phyloP scores from a whole-genome alignment of 257 asterid species.

The Primulina tabacum region DNA sequence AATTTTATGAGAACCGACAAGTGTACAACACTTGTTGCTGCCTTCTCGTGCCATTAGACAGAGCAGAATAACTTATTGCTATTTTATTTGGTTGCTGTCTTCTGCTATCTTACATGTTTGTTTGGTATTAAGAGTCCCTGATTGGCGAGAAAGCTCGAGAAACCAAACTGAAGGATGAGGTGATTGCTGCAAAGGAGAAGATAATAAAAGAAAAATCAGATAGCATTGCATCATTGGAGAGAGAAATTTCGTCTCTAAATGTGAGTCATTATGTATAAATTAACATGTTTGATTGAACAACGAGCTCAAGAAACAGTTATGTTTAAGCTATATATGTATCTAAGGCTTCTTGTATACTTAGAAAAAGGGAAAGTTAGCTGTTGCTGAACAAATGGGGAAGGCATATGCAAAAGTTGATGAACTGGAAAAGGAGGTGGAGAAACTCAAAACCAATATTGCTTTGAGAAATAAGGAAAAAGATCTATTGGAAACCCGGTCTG shows the following conservation, averaged over 20 bases:
- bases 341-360: constrained; percentile 8
- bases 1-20: too few relatives aligned
- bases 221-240: constrained; percentile 56
- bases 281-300: neutral
- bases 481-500: constrained; percentile 47
- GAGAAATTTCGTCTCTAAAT: constrained; percentile 62
- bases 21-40: neutral
- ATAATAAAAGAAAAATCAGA: constrained; percentile 57
- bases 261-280: constrained; percentile 41
- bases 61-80: neutral
- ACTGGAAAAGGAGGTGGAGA: constrained; percentile 26
- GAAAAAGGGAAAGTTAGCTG: constrained; percentile 56
- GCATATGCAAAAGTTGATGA: constrained; percentile 70
- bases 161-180: constrained; percentile 59
- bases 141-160: constrained; percentile 63
- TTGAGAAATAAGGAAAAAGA: constrained; percentile 50
- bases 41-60: neutral
- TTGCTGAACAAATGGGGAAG: constrained; percentile 61
- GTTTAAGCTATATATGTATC: constrained; percentile 5
- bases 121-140: constrained; percentile 47
- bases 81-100: neutral
- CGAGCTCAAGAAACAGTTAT: constrained; percentile 2
- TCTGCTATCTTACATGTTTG: constrained; percentile 19
- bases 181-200: constrained; percentile 64
- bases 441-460: constrained; percentile 49